Percentiles rank a stretch among this genome's conserved stretches.
Conservation (phyloP, 106 monocot genomes). For the Acorus calamus region DNA sequence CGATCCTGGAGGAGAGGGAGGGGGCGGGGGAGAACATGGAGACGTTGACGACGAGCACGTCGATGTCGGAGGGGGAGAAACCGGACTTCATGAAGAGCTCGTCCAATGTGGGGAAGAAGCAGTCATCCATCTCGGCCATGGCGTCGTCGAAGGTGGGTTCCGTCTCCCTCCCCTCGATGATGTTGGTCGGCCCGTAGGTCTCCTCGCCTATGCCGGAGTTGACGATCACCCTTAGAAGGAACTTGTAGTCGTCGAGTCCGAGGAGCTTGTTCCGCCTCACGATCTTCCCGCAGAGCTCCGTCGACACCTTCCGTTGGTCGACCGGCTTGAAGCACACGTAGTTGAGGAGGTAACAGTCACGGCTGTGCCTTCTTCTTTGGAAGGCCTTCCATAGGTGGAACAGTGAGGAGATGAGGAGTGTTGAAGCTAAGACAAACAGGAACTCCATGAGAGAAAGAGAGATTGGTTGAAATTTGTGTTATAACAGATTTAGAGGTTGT, state of each 20-base stretch:
- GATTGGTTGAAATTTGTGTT: no score
- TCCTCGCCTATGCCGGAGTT: slow-evolving; percentile 60
- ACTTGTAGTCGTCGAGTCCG: slow-evolving; percentile 51
- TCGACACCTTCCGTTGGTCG: slow-evolving; percentile 57
- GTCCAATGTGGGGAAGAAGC: slow-evolving; percentile 24
- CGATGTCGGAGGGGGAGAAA: slow-evolving; percentile 22
- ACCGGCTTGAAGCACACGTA: slow-evolving; percentile 48
- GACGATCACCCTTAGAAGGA: slow-evolving; percentile 62
- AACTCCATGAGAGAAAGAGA: no score
- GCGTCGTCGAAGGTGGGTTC: slow-evolving; percentile 18
- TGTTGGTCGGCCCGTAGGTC: slow-evolving; percentile 57
- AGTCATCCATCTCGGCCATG: slow-evolving; percentile 49
- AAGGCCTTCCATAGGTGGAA: no score
- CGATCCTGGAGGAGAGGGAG: slow-evolving; percentile 35
- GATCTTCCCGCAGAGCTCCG: slow-evolving; percentile 50
- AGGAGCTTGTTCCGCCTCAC: slow-evolving; percentile 36
- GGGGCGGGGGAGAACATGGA: slow-evolving; percentile 59
- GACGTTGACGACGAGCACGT: slow-evolving; percentile 53
- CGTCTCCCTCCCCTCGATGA: slow-evolving; percentile 28
- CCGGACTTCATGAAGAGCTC: slow-evolving; percentile 10
- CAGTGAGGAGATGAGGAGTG: no score
- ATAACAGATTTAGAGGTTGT: no score
- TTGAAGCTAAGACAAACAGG: no score
- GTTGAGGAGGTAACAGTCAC: slow-evolving; percentile 52
- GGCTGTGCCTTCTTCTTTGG: neutral